Conservation (phyloP, 805 yeast species). For the Saccharomycopsis sp. region DNA sequence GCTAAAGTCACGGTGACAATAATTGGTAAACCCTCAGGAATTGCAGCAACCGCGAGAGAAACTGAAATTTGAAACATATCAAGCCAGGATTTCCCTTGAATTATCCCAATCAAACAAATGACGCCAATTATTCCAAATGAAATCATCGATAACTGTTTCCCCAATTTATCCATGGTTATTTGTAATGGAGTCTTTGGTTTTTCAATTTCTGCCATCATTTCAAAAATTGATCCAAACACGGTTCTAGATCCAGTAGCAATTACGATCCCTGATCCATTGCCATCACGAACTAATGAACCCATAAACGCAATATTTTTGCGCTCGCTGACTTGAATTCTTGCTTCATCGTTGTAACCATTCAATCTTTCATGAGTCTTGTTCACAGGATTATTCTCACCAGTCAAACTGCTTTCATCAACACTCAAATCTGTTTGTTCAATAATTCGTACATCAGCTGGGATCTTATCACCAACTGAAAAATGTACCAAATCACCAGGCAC, state of each 20-base stretch:
- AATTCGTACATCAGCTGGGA: slow-evolving; percentile 91
- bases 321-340: slow-evolving; percentile 34
- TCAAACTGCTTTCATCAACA: slow-evolving; percentile 88
- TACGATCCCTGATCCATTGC: slow-evolving; percentile 90
- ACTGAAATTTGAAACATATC: slow-evolving; percentile 98
- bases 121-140: slow-evolving; percentile 84
- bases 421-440: slow-evolving; percentile 70
- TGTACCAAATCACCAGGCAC: slow-evolving; percentile 96
- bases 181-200: slow-evolving; percentile 98
- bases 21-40: slow-evolving; percentile 97
- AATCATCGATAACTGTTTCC: slow-evolving; percentile 79
- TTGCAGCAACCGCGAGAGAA: slow-evolving; percentile 96
- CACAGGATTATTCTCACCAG: slow-evolving; percentile 93
- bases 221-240: slow-evolving; percentile 91
- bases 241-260: slow-evolving; percentile 85
- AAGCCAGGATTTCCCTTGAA: slow-evolving; percentile 92
- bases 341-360: slow-evolving; percentile 13
- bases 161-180: slow-evolving; percentile 89
- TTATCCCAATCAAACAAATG: slow-evolving; percentile 83
- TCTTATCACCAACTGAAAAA: slow-evolving; percentile 86
- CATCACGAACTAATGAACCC: slow-evolving; percentile 97
- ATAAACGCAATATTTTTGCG: slow-evolving; percentile 81
- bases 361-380: slow-evolving; percentile 40
- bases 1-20: slow-evolving; percentile 97
- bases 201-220: slow-evolving; percentile 90